A percentile compares a stretch with the other conserved stretches of the same genome.
Conservation (phyloP, 2,329 filamentous ascomycete genomes). For the Decorospora gaudefroyi region DNA sequence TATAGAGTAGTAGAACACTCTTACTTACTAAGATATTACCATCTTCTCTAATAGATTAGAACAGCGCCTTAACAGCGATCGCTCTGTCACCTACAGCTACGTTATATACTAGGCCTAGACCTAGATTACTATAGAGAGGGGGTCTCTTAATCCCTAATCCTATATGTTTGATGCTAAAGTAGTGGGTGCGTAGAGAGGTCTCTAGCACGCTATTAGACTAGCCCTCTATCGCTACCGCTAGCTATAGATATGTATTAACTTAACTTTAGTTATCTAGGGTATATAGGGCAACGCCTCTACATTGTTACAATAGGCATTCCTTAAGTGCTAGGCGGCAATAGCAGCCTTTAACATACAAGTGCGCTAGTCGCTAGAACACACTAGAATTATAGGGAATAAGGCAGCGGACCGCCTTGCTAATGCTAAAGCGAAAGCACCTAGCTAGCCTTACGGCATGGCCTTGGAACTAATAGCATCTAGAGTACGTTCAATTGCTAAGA, state of each 20-base stretch:
- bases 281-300: constrained; percentile 1
- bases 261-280: constrained; percentile 13
- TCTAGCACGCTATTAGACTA: constrained; percentile 1
- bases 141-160: constrained; percentile 1
- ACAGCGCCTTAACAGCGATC: constrained; percentile 1
- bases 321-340: constrained; percentile 7
- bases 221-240: not conserved
- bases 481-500: not conserved
- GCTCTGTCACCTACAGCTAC: constrained; percentile 6
- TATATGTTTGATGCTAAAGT: constrained; percentile 9
- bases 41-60: constrained; percentile 14
- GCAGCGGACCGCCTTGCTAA: constrained; percentile 4
- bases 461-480: not conserved
- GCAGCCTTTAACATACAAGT: not conserved
- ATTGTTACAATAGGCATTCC: constrained; percentile 10
- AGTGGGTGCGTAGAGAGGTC: constrained; percentile 5
- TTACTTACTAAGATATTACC: constrained; percentile 1
- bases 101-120: constrained; percentile 1
- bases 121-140: not conserved
- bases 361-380: not conserved
- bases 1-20: not conserved
- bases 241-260: constrained; percentile 11
- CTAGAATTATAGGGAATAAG: not conserved
- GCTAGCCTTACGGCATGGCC: not conserved
- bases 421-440: not conserved